These are phyloP conservation scores for Calocera viscosa DNA, from an alignment of 768 basidiomycete genomes.

Conservation along the genomic window DNA sequence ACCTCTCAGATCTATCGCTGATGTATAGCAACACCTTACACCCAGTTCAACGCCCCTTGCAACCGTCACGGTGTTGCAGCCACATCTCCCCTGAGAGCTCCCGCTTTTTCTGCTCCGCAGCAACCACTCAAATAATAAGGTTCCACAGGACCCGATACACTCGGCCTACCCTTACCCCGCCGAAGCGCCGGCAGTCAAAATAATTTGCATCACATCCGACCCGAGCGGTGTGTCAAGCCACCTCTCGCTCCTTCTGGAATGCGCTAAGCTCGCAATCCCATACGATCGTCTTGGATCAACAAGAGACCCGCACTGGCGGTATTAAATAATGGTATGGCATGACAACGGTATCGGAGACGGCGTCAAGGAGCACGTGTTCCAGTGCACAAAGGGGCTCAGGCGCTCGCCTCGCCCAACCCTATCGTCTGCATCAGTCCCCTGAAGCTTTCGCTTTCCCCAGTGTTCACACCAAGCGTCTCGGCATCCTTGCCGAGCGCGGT, in stretches of 20 bases:
- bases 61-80: neutral
- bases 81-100: neutral
- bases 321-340: neutral
- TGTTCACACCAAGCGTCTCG: conserved; percentile 50
- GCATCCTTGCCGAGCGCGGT: conserved; percentile 74
- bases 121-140: neutral
- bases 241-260: no score
- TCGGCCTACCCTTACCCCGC: neutral
- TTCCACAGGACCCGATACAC: neutral
- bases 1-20: neutral
- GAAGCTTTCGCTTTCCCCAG: conserved; percentile 20
- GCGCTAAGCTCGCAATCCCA: no score
- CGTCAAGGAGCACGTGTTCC: neutral
- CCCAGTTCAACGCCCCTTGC: neutral
- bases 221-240: neutral
- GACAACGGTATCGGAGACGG: conserved; percentile 3
- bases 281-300: no score
- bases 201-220: neutral
- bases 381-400: neutral
- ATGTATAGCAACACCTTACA: neutral
- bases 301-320: neutral
- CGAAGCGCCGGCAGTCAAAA: neutral
- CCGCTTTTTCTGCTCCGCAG: neutral
- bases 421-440: neutral
- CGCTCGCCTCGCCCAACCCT: neutral